Conservation (phyloP, 192 early-diverging fungal genomes). For the Gonapodya prolifera region DNA sequence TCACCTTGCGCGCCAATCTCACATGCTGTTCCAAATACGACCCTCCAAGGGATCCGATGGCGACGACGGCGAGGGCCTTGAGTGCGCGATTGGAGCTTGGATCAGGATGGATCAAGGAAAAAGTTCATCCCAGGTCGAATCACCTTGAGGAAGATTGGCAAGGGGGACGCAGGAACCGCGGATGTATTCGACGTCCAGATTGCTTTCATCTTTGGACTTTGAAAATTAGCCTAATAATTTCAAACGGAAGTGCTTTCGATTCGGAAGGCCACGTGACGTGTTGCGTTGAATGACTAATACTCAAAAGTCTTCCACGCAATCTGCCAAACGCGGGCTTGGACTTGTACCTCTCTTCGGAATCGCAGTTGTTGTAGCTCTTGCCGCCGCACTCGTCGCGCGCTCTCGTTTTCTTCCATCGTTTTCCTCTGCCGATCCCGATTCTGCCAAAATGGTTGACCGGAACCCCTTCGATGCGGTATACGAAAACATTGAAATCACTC, state of each 20-base stretch:
- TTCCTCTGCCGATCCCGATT: too few relatives aligned
- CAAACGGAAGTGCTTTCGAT: background rate
- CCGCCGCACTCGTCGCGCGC: background rate
- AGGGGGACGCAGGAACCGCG: background rate
- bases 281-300: background rate
- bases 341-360: background rate
- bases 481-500: background rate
- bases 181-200: background rate
- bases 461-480: background rate
- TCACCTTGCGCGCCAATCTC: background rate
- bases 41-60: background rate
- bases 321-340: background rate
- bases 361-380: background rate
- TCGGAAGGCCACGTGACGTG: background rate
- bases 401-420: background rate
- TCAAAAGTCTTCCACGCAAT: background rate
- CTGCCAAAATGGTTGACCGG: background rate
- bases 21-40: background rate
- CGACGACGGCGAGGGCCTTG: background rate
- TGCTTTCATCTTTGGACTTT: background rate
- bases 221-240: background rate
- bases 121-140: background rate
- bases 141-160: background rate
- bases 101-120: background rate
- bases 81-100: background rate